Conservation (phyloP, 345 rosid genomes). For the Populus simonii region DNA sequence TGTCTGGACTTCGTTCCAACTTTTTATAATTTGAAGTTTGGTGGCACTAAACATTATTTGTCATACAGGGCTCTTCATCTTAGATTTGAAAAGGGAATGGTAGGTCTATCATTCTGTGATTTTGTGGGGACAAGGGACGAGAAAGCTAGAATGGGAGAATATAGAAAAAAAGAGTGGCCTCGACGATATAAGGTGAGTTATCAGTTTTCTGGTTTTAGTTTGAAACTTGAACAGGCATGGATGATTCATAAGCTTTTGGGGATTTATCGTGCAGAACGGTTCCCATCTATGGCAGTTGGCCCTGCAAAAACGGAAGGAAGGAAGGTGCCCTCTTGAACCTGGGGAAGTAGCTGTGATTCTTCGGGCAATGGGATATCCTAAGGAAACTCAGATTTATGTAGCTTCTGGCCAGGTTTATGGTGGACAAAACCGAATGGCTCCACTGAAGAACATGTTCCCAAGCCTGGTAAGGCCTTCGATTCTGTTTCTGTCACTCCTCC, state of each 20-base stretch:
- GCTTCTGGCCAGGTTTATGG: conserved; percentile 99
- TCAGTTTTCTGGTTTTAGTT: conserved; percentile 11
- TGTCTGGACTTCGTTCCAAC: conserved; percentile 12
- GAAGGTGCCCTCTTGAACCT: conserved; percentile 99
- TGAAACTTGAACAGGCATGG: not conserved
- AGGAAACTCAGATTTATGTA: conserved; percentile 97
- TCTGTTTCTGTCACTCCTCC: not conserved
- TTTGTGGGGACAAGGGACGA: conserved; percentile 98
- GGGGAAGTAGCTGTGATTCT: conserved; percentile 98
- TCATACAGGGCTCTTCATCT: conserved; percentile 95
- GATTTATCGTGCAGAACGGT: conserved; percentile 66
- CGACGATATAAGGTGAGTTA: conserved; percentile 81
- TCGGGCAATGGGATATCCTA: conserved; percentile 97
- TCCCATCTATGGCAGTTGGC: conserved; percentile 97
- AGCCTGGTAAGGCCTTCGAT: conserved; percentile 58
- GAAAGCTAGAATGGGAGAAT: conserved; percentile 90
- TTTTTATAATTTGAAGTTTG: conserved; percentile 12
- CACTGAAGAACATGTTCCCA: conserved; percentile 95
- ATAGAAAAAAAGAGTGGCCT: conserved; percentile 98
- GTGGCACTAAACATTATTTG: conserved; percentile 8
- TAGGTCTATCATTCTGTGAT: conserved; percentile 94
- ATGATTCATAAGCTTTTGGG: conserved; percentile 16
- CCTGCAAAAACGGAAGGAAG: conserved; percentile 95
- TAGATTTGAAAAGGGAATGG: conserved; percentile 99
- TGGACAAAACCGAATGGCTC: conserved; percentile 99